Percentiles rank a stretch among this genome's conserved stretches.
Evolutionary conservation across 2,329 filamentous ascomycete genomes (phyloP).

Genomic region (Stemphylium lycopersici): DNA sequence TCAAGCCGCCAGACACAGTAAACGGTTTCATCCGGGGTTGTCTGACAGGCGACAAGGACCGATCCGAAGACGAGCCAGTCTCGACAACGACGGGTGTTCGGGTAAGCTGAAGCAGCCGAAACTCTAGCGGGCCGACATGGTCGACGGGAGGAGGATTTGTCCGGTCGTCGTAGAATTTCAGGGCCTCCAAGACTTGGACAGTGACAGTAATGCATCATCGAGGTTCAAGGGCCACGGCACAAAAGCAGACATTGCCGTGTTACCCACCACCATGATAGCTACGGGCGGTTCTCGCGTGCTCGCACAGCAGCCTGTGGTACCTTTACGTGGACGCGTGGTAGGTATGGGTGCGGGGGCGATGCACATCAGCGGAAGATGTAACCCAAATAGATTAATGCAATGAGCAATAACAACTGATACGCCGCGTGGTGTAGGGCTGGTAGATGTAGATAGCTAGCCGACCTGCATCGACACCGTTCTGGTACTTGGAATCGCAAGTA

Average conservation of each 20-base stretch:
- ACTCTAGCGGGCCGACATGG: not conserved
- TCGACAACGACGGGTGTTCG: not conserved
- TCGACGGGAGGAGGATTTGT: not conserved
- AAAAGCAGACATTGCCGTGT: not conserved
- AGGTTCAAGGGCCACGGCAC: not conserved
- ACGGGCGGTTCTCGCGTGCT: not conserved
- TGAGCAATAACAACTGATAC: constrained; percentile 33
- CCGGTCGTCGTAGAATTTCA: not conserved
- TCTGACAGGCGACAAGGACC: constrained; percentile 5
- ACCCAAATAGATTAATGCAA: constrained; percentile 38
- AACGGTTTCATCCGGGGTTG: constrained; percentile 7
- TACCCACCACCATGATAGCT: not conserved
- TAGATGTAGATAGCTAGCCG: constrained; percentile 27
- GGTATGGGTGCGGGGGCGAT: constrained; percentile 23
- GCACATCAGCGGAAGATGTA: constrained; percentile 39
- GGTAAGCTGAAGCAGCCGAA: not conserved
- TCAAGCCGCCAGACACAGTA: not conserved
- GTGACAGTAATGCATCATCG: not conserved
- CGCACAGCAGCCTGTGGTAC: constrained; percentile 4
- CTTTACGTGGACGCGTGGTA: constrained; percentile 6
- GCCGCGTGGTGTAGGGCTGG: constrained; percentile 27
- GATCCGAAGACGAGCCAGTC: constrained; percentile 4
- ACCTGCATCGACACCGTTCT: constrained; percentile 23
- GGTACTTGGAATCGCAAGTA: constrained; percentile 32
- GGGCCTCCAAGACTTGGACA: not conserved